A percentile compares a stretch with the other conserved stretches of the same genome.
phyloP scores from a whole-genome alignment of 2,329 filamentous ascomycete genomes.

The Amauroascus niger region DNA sequence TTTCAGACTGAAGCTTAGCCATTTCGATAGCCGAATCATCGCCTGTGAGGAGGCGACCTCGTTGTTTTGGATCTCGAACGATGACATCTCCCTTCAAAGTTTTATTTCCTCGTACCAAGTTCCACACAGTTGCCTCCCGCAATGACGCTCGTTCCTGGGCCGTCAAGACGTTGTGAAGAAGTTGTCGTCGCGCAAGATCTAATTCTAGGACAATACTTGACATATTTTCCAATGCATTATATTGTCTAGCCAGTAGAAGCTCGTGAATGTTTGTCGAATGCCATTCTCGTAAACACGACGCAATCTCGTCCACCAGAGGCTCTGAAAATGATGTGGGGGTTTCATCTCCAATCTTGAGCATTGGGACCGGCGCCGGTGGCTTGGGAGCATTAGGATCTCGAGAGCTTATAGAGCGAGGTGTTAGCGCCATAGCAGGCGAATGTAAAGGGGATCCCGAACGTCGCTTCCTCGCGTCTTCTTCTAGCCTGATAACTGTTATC shows the following conservation, averaged over 20 bases:
- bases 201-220: constrained; percentile 71
- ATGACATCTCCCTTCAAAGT: constrained; percentile 89
- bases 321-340: constrained; percentile 82
- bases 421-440: constrained; percentile 28
- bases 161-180: constrained; percentile 89
- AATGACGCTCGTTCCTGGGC: constrained; percentile 68
- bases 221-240: constrained; percentile 69
- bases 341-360: constrained; percentile 96
- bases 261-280: constrained; percentile 95
- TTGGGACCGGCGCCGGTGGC: constrained; percentile 84
- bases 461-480: constrained; percentile 27
- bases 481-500: constrained; percentile 31
- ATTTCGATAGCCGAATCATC: constrained; percentile 90
- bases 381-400: constrained; percentile 57
- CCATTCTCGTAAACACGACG: constrained; percentile 94
- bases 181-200: constrained; percentile 75
- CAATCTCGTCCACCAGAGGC: constrained; percentile 92
- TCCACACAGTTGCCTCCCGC: constrained; percentile 89
- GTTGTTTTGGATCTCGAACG: constrained; percentile 74
- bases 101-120: constrained; percentile 88
- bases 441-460: constrained; percentile 25
- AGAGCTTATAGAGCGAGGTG: constrained; percentile 28
- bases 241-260: constrained; percentile 72
- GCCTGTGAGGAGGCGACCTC: constrained; percentile 76
- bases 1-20: constrained; percentile 83